Base-by-base conservation (phyloP, 2,329 filamentous ascomycete species). In the Colletotrichum chlorophyti region DNA sequence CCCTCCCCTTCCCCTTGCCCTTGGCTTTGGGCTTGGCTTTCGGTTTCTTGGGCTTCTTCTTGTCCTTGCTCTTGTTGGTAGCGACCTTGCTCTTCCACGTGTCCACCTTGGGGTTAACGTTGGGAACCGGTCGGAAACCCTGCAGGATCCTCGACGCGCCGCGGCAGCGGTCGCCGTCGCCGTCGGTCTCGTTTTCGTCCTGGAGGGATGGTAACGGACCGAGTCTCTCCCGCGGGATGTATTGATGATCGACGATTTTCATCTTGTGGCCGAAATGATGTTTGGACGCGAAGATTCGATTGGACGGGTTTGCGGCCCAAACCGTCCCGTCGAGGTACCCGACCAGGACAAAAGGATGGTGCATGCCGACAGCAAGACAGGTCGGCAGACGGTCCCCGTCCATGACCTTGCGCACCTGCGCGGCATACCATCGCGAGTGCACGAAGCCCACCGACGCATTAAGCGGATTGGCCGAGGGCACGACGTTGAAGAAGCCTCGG, bases 281-380 rank as follows among this genome's bases (percentile, higher is more conserved):
- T 53, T 77, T 73, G 35, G 72, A 74, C 8, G 64, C 54, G 50
- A 79, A 75, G 1, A 79, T 69, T 60, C 76, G 76, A 50, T 75
- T 74, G 43, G 80, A 65, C 23, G 76, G 70, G 63, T 81, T 82
- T 60, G 75, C 73, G 6, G 75, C 72, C 76, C 80, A 84, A 3
- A 85, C 69, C 0, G 80, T 80, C 10, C 83, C 83, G 53, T 85
- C 83, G 3, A 79, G 74, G 38, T 78, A 76, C n/a, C 83, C 83
- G 11, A 82, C 69, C 2, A 85, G 74, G 9, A 83, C 69, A 61
- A 76, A 85, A 0, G 83, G 83, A 53, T 87, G 83, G 12, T 75
- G 77, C 2, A 69, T 64, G 14, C 83, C 82, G 3, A 80, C 73
- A 4, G 78, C 74, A 10, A 86, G 72, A 63, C 80, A 81, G 0